phyloP scores from a whole-genome alignment of 78 protist genomes.

The Dictyostelium capitatum region DNA sequence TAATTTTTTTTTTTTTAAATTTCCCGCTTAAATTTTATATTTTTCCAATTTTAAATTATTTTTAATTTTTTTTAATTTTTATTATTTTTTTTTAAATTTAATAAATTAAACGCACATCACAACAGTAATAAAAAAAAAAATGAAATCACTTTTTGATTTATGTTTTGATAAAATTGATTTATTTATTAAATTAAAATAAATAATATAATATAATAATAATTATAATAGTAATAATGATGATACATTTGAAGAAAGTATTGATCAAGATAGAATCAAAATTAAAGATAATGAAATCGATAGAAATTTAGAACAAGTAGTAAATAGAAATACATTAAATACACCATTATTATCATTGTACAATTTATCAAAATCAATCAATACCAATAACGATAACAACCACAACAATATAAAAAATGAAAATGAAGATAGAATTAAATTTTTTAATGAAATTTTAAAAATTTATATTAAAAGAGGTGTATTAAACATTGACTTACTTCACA shows the following conservation, averaged over 20 bases:
- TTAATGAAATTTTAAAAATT: background rate
- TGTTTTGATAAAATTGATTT: background rate
- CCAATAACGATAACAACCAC: background rate
- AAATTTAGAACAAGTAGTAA: background rate
- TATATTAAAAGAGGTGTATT: conserved; percentile 2
- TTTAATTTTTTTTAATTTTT: too few relatives aligned
- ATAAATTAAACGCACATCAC: too few relatives aligned
- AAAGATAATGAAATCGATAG: background rate
- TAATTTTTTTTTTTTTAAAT: too few relatives aligned
- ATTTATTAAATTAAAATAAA: background rate
- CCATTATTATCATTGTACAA: background rate
- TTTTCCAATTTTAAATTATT: too few relatives aligned
- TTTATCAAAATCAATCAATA: background rate
- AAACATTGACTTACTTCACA: background rate
- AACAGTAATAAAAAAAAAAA: background rate
- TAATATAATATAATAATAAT: too few relatives aligned
- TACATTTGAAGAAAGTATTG: background rate
- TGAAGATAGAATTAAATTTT: background rate
- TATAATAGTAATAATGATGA: background rate
- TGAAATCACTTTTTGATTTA: background rate
- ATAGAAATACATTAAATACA: background rate
- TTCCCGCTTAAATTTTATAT: too few relatives aligned
- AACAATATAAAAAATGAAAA: background rate
- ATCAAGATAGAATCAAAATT: background rate
- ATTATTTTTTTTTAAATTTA: too few relatives aligned